Percentiles rank a stretch among this genome's conserved stretches.
Evolutionary conservation across 2,329 filamentous ascomycete genomes (phyloP).

Genomic region (Pestalotiopsis sp.): DNA sequence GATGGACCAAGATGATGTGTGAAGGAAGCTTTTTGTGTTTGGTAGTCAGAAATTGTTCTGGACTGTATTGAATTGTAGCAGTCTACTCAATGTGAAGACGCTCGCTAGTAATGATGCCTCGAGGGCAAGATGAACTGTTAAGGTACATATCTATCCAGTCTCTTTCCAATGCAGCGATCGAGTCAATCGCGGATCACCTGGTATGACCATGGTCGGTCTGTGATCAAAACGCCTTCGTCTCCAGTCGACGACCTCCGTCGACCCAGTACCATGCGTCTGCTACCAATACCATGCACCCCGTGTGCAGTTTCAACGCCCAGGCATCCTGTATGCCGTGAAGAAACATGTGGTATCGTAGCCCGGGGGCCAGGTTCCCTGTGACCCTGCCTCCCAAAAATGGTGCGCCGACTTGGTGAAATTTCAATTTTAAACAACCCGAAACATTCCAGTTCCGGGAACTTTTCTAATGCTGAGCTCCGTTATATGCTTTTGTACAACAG

Average conservation of each 20-base stretch:
- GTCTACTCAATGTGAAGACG: background rate
- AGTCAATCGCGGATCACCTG: background rate
- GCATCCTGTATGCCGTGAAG: background rate
- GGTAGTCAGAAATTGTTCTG: background rate
- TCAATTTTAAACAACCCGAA: background rate
- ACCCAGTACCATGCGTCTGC: background rate
- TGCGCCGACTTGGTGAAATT: conserved; percentile 25
- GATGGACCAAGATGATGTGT: background rate
- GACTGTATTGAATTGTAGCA: background rate
- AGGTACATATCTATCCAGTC: background rate
- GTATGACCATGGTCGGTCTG: background rate
- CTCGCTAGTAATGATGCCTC: background rate
- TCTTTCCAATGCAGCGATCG: background rate
- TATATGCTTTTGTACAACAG: conserved; percentile 53
- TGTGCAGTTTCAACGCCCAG: background rate
- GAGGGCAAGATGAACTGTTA: background rate
- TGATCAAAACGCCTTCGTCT: conserved; percentile 8
- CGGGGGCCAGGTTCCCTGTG: background rate
- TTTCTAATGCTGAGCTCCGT: conserved; percentile 54
- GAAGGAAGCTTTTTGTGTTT: background rate
- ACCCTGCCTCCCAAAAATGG: conserved; percentile 21
- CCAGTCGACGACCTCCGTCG: background rate
- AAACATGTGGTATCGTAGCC: conserved; percentile 2
- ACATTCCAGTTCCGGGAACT: conserved; percentile 31
- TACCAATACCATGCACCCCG: background rate